phyloP scores from a whole-genome alignment of 2,329 filamentous ascomycete species.

The Orbilia brochopaga region DNA sequence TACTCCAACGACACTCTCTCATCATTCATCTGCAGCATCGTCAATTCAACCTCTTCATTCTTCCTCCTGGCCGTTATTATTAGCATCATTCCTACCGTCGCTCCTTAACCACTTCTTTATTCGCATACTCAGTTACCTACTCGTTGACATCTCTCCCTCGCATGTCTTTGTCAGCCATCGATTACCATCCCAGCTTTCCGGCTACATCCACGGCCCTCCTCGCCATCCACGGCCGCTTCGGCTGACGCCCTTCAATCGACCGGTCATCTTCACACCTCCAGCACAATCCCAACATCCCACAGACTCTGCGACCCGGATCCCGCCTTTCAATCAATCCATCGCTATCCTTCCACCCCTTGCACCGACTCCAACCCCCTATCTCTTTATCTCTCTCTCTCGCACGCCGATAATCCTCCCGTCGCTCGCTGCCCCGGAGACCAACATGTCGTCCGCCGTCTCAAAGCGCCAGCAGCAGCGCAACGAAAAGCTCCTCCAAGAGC shows the following conservation, averaged over 20 bases:
- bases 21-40: neutral
- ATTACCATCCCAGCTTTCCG: constrained; percentile 43
- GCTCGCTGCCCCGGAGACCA: constrained; percentile 4
- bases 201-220: constrained; percentile 55
- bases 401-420: constrained; percentile 1
- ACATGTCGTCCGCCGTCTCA: constrained; percentile 25
- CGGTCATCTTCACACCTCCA: neutral
- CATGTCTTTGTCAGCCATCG: neutral
- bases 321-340: neutral
- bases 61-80: neutral
- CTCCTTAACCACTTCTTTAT: neutral
- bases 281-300: neutral
- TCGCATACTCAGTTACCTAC: too few species aligned
- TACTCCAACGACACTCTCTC: too few species aligned
- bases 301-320: neutral
- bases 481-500: constrained; percentile 86
- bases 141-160: neutral
- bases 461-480: constrained; percentile 99
- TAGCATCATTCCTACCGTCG: neutral
- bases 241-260: too few species aligned
- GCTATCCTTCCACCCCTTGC: neutral
- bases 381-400: constrained; percentile 7
- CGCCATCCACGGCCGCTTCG: constrained; percentile 29
- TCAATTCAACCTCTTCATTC: neutral
- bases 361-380: neutral